A percentile compares a stretch with the other conserved stretches of the same genome.
Conservation (phyloP, 1,139 yeast species). For the Protomyces inundatus region DNA sequence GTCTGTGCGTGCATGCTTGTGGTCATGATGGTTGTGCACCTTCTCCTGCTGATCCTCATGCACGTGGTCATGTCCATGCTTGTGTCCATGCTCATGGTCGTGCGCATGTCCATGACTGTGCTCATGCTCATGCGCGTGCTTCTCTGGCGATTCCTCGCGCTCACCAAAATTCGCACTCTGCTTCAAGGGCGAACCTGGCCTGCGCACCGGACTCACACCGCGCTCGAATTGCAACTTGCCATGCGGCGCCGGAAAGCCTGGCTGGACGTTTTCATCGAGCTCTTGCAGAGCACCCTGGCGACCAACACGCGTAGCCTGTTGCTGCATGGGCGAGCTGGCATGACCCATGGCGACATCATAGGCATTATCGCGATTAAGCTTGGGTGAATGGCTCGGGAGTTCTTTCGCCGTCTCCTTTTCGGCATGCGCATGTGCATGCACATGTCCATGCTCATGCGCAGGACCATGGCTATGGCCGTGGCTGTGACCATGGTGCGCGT, state of each 20-base stretch:
- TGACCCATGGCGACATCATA: background rate
- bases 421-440: slow-evolving; percentile 39
- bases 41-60: background rate
- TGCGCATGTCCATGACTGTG: slow-evolving; percentile 20
- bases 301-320: background rate
- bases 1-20: slow-evolving; percentile 29
- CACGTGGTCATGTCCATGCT: slow-evolving; percentile 35
- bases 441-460: slow-evolving; percentile 36
- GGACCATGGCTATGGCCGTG: slow-evolving; percentile 39
- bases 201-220: slow-evolving; percentile 11
- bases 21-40: slow-evolving; percentile 34
- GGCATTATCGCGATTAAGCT: background rate
- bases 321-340: background rate
- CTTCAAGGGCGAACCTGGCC: slow-evolving; percentile 18
- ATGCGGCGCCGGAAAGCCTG: background rate
- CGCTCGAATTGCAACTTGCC: background rate
- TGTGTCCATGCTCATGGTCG: background rate
- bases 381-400: background rate
- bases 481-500: slow-evolving; percentile 47
- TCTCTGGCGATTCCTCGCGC: background rate
- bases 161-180: background rate
- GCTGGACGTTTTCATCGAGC: background rate
- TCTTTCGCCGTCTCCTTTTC: background rate
- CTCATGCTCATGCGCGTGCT: background rate
- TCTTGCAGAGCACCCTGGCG: background rate